Base-by-base conservation (phyloP, 2,329 filamentous ascomycete genomes). In the Trichophyton mentagrophytes region DNA sequence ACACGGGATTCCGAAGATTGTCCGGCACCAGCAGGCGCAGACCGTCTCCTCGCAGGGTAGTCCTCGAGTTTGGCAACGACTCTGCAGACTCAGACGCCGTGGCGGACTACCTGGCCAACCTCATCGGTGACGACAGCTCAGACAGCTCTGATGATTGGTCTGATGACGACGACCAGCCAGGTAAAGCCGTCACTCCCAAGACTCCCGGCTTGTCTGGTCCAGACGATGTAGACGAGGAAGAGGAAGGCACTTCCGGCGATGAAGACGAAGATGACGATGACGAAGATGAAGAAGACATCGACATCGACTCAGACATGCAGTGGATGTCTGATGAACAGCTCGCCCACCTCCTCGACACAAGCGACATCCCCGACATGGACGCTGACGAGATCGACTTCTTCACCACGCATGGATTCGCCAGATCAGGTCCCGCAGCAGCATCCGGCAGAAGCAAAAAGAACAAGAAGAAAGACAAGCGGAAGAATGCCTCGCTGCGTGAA, bases 311-410 rank as follows among this genome's bases (percentile, higher is more conserved):
- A 11, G 53, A 70, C 55, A 73, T 11, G 20, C 72, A 72, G 60
- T 46, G 69, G 3, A 73, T 79, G 66, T 79, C 82, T 7, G 84
- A 89, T 64, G 84, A 85, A 69, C 77, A 80, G 20, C 74, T 88
- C 44, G 85, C 85, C 44, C 76, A 79, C 44, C 72, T 86, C 25
- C 70, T 87, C 33, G 76, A 80, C 55, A 85, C 84, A 69, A 81
- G 85, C 67, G 80, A 83, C 69, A 82, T 85, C 68, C 74, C 88
- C 3, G 86, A 85, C 7, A 73, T 88, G 49, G 80, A 77, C 1
- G 77, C 78, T 8, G 79, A 83, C 22, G 81, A 87, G 60, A 67
- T 85, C 2, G 60, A 86, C 13, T 73, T 87, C 2, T 80, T 83
- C 61, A 78, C 81, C 55, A 56, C 47, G 17, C 38, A 38, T 1